A percentile compares a stretch with the other conserved stretches of the same genome.
Evolutionary conservation across 257 asterid species (phyloP).

Genomic region (Nicotiana paniculata): DNA sequence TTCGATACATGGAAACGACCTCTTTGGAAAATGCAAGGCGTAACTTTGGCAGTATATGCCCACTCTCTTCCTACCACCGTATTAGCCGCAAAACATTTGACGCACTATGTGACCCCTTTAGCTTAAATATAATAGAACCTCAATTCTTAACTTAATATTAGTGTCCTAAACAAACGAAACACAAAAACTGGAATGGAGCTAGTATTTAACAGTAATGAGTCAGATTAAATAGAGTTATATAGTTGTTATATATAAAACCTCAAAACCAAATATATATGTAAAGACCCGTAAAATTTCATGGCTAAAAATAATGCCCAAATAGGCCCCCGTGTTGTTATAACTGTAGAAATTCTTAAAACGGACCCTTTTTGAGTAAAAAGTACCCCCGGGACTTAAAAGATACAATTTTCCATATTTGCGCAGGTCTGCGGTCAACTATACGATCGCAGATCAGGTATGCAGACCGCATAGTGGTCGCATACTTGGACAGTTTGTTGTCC

Average conservation of each 20-base stretch:
- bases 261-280: background rate
- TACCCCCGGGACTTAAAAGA: too few species aligned
- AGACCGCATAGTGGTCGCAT: too few species aligned
- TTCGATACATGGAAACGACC: background rate
- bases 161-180: background rate
- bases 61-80: background rate
- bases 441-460: too few species aligned
- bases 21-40: background rate
- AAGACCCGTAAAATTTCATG: too few species aligned
- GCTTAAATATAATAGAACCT: background rate
- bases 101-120: background rate
- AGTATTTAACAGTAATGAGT: background rate
- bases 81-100: background rate
- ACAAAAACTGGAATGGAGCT: background rate
- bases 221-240: background rate
- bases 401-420: too few species aligned
- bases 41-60: background rate
- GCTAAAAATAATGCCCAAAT: too few species aligned
- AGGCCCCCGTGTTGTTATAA: too few species aligned
- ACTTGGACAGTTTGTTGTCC: too few species aligned
- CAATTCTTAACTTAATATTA: background rate
- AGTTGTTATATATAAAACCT: background rate
- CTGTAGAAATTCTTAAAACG: too few species aligned
- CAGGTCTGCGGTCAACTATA: too few species aligned
- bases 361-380: too few species aligned